Percentiles rank a stretch among this genome's conserved stretches.
These are phyloP conservation scores for Euphorbia celastroides DNA, from an alignment of 441 rosid genomes.

Conservation along the genomic window DNA sequence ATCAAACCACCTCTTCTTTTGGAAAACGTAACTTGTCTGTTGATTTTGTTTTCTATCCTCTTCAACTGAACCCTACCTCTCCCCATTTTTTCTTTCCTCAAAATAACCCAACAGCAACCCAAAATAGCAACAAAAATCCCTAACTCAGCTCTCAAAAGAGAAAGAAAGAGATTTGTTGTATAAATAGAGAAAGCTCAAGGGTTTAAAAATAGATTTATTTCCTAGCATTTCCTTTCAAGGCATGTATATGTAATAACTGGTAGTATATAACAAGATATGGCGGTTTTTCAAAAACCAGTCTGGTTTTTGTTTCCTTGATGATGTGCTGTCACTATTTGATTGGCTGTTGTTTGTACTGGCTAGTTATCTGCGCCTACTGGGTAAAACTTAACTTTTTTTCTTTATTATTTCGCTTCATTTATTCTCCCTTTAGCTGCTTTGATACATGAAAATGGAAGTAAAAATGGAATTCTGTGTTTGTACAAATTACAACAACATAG, in stretches of 20 bases:
- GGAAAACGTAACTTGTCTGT: slow-evolving; percentile 90
- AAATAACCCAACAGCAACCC: slow-evolving; percentile 38
- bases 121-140: slow-evolving; percentile 16
- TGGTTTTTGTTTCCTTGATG: slow-evolving; percentile 10
- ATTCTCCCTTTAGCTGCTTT: background rate
- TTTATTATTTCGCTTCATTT: background rate
- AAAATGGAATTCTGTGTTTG: background rate
- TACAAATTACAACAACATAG: too few relatives aligned
- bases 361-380: background rate
- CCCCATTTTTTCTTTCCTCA: slow-evolving; percentile 53
- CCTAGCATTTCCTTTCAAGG: slow-evolving; percentile 14
- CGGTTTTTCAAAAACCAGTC: slow-evolving; percentile 15
- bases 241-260: slow-evolving; percentile 17
- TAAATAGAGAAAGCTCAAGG: slow-evolving; percentile 6
- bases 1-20: slow-evolving; percentile 74
- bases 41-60: slow-evolving; percentile 95
- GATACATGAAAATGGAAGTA: background rate
- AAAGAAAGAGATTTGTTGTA: background rate
- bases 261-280: background rate
- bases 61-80: slow-evolving; percentile 92
- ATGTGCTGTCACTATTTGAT: slow-evolving; percentile 25
- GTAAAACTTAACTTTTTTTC: background rate
- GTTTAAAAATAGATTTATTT: slow-evolving; percentile 17
- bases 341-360: slow-evolving; percentile 4
- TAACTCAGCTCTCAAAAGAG: background rate